These are phyloP conservation scores for Tolypocladium sp. DNA, from an alignment of 2,329 filamentous ascomycete genomes.

Conservation along the genomic window DNA sequence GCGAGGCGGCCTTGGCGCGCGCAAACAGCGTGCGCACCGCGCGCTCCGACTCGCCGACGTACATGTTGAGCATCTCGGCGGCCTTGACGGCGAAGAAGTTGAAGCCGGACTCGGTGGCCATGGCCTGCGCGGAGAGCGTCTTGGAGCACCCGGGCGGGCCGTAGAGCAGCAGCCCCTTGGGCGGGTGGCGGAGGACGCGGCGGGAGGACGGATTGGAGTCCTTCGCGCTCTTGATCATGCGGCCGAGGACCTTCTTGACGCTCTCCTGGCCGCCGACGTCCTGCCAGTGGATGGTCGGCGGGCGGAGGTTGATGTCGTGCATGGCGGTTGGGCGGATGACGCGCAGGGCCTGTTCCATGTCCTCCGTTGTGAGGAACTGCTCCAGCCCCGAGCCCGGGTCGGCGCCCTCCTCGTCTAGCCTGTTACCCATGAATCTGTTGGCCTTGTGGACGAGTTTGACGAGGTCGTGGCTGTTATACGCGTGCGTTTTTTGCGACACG, in stretches of 20 bases:
- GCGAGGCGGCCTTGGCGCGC: constrained; percentile 74
- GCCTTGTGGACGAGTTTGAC: constrained; percentile 44
- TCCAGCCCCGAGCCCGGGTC: constrained; percentile 6
- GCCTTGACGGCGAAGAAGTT: constrained; percentile 95
- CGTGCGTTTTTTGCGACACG: constrained; percentile 71
- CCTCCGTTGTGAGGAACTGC: constrained; percentile 28
- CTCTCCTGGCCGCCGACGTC: constrained; percentile 80
- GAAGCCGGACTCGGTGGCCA: constrained; percentile 81
- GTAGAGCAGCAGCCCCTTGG: constrained; percentile 81
- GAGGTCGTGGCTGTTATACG: constrained; percentile 75
- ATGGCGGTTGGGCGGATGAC: constrained; percentile 75
- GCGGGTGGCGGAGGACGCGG: constrained; percentile 41
- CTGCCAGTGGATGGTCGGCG: constrained; percentile 74
- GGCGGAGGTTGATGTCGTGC: constrained; percentile 81
- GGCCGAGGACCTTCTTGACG: constrained; percentile 55
- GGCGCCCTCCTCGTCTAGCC: constrained; percentile 11
- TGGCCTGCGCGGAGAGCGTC: constrained; percentile 81
- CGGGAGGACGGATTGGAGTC: constrained; percentile 22
- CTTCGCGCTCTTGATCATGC: constrained; percentile 35
- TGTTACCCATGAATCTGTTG: constrained; percentile 14
- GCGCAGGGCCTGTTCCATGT: constrained; percentile 58
- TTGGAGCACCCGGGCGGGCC: constrained; percentile 93
- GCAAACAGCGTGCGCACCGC: constrained; percentile 78
- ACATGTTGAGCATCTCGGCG: constrained; percentile 90
- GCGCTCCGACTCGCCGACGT: constrained; percentile 89